These are phyloP conservation scores for Cladobotryum protrusum DNA, from an alignment of 2,329 filamentous ascomycete species.

Conservation along the genomic window DNA sequence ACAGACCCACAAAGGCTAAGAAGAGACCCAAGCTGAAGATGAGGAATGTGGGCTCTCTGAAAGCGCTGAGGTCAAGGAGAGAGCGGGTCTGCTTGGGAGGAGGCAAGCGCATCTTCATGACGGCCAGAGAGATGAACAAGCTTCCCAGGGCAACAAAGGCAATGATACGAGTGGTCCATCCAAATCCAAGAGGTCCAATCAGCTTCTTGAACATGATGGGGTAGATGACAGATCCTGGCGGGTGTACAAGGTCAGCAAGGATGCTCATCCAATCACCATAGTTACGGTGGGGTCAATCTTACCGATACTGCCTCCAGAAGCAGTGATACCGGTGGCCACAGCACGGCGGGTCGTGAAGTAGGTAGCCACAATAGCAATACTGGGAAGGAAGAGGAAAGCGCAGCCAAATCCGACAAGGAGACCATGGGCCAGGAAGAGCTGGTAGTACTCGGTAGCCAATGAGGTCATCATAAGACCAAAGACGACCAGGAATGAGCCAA, in stretches of 20 bases:
- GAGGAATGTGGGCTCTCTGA: constrained; percentile 34
- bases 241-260: not conserved
- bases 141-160: constrained; percentile 27
- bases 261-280: not conserved
- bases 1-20: constrained; percentile 31
- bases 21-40: constrained; percentile 29
- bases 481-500: constrained; percentile 28
- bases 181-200: constrained; percentile 25
- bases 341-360: constrained; percentile 30
- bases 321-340: constrained; percentile 37
- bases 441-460: constrained; percentile 33
- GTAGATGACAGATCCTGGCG: constrained; percentile 22
- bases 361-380: constrained; percentile 32
- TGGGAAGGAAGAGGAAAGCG: constrained; percentile 33
- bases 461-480: constrained; percentile 35
- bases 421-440: constrained; percentile 37
- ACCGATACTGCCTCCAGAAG: constrained; percentile 34
- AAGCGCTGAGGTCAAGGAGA: constrained; percentile 37
- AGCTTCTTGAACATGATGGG: constrained; percentile 31
- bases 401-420: constrained; percentile 37
- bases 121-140: constrained; percentile 29
- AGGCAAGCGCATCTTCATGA: constrained; percentile 30
- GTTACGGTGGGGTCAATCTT: constrained; percentile 10
- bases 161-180: constrained; percentile 27
- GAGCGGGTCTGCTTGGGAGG: constrained; percentile 30